Evolutionary conservation across 1,284 basidiomycete genomes (phyloP), one percentile per base, ranked within the genome.

Genomic region (Ceratobasidium sp.): DNA sequence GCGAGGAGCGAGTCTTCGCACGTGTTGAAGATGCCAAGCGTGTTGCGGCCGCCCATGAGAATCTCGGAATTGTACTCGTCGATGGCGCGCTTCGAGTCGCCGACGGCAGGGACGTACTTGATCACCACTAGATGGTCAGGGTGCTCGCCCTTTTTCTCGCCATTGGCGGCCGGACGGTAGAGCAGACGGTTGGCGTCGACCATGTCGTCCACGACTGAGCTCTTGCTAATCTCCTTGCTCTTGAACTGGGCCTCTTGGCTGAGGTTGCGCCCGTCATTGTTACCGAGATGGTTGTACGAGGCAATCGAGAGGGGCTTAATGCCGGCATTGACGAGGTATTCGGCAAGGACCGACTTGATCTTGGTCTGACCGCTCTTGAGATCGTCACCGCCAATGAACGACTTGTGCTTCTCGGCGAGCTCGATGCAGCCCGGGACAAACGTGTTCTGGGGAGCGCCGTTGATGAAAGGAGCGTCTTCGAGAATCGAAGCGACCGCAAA

Each of bases 391-490:
- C 94, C 96, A 76, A 99, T 97, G 84, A 98, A 98, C 8, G 94
- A 90, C 78, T 90, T 85, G 76, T 92, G 81, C 75, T 88, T 85
- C 84, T 98, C 96, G 58, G 96, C 94, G 72, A 99, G 92, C 77
- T 91, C 85, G 77, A 99, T 92, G 75, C 91, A 90, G 75, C 97
- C 96, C 0, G 97, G 96, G 34, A 99, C 95, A 77, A 98, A 98
- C 6, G 96, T 98, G 87, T 99, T 99, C 85, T 99, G 96, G 22
- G 96, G 96, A 27, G 96, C 95, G 67, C 96, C 96, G 77, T 98
- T 99, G 79, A 99, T 88, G 85, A 96, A 98, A 32, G 96, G 94
- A 75, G 90, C 89, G 71, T 91, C 91, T 81, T 98, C 96, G 74
- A 98, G 90, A 79, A 99, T 98, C 35, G 95, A 87, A 4, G 96